Conservation (phyloP, 2,329 filamentous ascomycete genomes). For the Botrytis tulipae region DNA sequence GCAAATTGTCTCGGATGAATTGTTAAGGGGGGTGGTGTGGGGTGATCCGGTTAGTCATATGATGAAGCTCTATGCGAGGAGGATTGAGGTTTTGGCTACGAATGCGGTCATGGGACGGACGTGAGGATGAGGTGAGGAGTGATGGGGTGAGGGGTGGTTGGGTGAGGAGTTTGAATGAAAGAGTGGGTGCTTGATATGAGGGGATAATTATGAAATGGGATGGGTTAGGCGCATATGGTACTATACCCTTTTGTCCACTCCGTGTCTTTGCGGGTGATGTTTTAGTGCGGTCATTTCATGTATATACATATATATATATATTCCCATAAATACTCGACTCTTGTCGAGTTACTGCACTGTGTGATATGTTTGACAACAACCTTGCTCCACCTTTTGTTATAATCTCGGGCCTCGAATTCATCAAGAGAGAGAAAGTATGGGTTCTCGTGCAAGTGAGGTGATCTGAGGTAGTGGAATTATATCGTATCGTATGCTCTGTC, state of each 20-base stretch:
- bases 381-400: fast-evolving
- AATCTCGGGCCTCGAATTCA: not conserved
- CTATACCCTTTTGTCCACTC: constrained; percentile 13
- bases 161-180: not conserved
- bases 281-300: not conserved
- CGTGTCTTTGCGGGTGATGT: not conserved
- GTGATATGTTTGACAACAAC: not conserved
- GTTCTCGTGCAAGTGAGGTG: too few species aligned
- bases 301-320: too few species aligned
- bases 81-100: constrained; percentile 70
- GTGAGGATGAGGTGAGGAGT: constrained; percentile 17
- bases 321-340: fast-evolving
- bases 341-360: not conserved
- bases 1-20: constrained; percentile 64
- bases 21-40: constrained; percentile 70
- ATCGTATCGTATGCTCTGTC: too few species aligned
- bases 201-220: not conserved
- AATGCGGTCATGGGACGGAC: constrained; percentile 56
- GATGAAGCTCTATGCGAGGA: constrained; percentile 73
- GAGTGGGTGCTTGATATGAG: not conserved
- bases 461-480: too few species aligned
- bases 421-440: not conserved
- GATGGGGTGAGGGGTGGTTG: too few species aligned
- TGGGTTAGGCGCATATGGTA: constrained; percentile 3
- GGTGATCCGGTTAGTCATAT: constrained; percentile 78